Conservation (phyloP, 768 basidiomycete genomes). For the Suillus clintonianus region DNA sequence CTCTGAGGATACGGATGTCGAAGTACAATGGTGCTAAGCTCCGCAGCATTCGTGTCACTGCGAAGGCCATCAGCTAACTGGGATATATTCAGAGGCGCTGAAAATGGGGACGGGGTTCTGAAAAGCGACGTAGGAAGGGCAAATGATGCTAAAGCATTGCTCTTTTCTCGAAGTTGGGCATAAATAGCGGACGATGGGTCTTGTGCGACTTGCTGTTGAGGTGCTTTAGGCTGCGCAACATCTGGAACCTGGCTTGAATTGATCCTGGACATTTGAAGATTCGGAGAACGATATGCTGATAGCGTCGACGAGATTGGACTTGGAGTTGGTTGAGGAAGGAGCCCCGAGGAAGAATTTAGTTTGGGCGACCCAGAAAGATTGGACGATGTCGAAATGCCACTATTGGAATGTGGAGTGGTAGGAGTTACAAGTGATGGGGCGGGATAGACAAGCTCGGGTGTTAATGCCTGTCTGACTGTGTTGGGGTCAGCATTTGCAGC, state of each 20-base stretch:
- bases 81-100: not conserved
- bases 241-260: not conserved
- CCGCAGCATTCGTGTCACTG: not conserved
- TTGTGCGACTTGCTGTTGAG: not conserved
- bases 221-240: not conserved
- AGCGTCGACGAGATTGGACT: not conserved
- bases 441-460: not conserved
- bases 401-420: not conserved
- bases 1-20: conserved; percentile 11
- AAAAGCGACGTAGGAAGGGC: conserved; percentile 3
- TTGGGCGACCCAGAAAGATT: not conserved
- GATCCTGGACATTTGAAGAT: not conserved
- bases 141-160: conserved; percentile 12
- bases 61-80: not conserved
- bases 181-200: conserved; percentile 14
- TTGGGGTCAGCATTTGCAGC: not conserved
- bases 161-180: conserved; percentile 17
- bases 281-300: not conserved
- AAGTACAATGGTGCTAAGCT: not conserved
- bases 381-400: not conserved
- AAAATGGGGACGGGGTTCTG: conserved; percentile 13
- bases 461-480: not conserved
- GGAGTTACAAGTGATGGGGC: not conserved
- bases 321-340: not conserved
- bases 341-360: not conserved